These are phyloP conservation scores for Phanerochaete sordida DNA, from an alignment of 768 basidiomycete species.

Conservation along the genomic window DNA sequence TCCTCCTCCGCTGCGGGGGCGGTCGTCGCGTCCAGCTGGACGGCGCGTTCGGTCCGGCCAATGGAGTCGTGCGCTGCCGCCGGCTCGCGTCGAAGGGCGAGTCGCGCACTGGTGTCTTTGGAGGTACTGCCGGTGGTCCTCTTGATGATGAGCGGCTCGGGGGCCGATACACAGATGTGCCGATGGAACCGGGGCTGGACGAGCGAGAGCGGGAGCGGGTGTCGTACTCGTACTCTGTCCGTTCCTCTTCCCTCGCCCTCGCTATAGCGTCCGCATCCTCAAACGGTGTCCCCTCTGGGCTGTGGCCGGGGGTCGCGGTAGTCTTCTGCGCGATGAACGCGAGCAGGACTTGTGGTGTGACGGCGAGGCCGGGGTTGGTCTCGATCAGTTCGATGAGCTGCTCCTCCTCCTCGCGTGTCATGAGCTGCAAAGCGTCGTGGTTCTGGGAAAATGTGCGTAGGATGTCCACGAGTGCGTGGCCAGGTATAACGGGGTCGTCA, in stretches of 20 bases:
- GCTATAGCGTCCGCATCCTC: conserved; percentile 21
- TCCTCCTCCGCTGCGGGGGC: conserved; percentile 66
- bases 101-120: conserved; percentile 41
- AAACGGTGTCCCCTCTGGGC: conserved; percentile 15
- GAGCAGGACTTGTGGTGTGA: conserved; percentile 65
- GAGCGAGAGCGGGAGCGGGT: conserved; percentile 51
- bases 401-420: conserved; percentile 59
- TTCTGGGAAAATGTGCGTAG: conserved; percentile 59
- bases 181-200: conserved; percentile 52
- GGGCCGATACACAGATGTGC: conserved; percentile 43
- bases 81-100: conserved; percentile 70
- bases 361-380: conserved; percentile 58
- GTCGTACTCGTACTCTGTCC: conserved; percentile 29
- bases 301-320: conserved; percentile 8
- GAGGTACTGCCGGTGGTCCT: conserved; percentile 46
- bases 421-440: conserved; percentile 59
- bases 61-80: conserved; percentile 68
- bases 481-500: conserved; percentile 66
- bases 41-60: conserved; percentile 57
- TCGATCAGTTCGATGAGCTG: conserved; percentile 56
- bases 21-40: conserved; percentile 78
- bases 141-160: conserved; percentile 51
- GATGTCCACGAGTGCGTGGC: conserved; percentile 66
- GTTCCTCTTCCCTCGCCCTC: conserved; percentile 27
- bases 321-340: conserved; percentile 50